Percentiles rank a stretch among this genome's conserved stretches.
Conservation (phyloP, 768 basidiomycete genomes). For the Pholiota molesta region DNA sequence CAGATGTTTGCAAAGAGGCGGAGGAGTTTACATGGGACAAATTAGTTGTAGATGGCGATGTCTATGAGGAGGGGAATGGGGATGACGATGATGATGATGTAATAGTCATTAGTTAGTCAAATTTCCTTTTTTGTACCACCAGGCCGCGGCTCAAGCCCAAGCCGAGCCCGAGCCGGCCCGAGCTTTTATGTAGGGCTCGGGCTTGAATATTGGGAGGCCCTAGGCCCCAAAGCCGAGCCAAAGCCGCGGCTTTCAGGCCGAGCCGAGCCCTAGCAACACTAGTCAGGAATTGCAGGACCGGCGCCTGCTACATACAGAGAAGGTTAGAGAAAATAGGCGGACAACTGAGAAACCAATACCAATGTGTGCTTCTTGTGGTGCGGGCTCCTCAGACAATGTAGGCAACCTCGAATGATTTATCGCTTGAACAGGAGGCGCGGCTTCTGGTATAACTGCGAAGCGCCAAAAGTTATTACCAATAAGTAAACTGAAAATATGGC, state of each 20-base stretch:
- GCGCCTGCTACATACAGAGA: too few relatives aligned
- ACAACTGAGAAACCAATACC: too few relatives aligned
- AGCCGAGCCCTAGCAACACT: constrained; percentile 19
- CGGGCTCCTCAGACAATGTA: too few relatives aligned
- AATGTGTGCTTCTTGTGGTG: too few relatives aligned
- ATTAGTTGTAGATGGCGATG: constrained; percentile 11
- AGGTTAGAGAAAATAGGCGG: too few relatives aligned
- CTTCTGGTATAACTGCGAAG: too few relatives aligned
- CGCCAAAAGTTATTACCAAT: too few relatives aligned
- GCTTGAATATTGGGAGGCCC: constrained; percentile 3
- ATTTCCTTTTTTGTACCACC: not conserved
- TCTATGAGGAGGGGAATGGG: constrained; percentile 7
- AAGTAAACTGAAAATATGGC: too few relatives aligned
- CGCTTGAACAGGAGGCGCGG: too few relatives aligned
- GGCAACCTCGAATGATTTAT: too few relatives aligned
- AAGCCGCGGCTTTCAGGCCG: constrained; percentile 24
- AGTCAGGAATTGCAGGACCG: too few relatives aligned
- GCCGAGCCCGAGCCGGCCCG: constrained; percentile 11
- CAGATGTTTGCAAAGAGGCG: constrained; percentile 2
- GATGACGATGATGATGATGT: not conserved
- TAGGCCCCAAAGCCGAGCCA: constrained; percentile 18
- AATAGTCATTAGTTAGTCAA: not conserved
- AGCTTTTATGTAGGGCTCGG: constrained; percentile 16
- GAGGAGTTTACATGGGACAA: constrained; percentile 13
- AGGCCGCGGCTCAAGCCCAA: constrained; percentile 4